Base-by-base conservation (phyloP, 75 land plant genomes). In the Picea sitchensis region DNA sequence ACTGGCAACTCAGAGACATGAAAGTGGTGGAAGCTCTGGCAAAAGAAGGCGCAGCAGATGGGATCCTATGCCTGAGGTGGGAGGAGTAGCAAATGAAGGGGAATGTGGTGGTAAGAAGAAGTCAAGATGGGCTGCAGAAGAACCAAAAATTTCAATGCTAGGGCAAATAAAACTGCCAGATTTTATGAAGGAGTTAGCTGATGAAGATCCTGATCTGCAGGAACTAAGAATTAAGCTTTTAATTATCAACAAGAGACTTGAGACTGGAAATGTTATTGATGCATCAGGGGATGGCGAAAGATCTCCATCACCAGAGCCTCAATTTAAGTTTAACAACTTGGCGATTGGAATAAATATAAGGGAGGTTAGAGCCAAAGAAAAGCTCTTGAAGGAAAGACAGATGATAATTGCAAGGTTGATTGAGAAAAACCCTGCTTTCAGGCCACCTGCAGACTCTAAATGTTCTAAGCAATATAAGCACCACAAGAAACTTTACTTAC, bases 401-500 rank as follows among this genome's bases (percentile, higher is more conserved):
- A 31, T 59, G 38, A 75, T 85, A 63, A 87, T 90, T 30, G 76
- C 81, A 30, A 72, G 80, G 41, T 73, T 90, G 77, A 73, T 87
- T 34, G 17, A 76, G 74, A 84, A 76, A 61, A 81, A 84, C 57
- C 85, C 87, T 8, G 44, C 47, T 1, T 90, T 87, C 78, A 77
- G 65, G 21, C 79, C 83, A 18, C 87, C 87, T 32, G 30, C 79
- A 12, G 87, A 80, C 13, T 21, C 69, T 74, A 83, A 75, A 75
- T 82, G 82, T 61, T 59, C 62, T 20, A 90, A 76, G 81, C 77
- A 75, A 14, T 59, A 58, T 20, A 90, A 76, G 81, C 77, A 75
- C 9, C 30, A 32, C 14, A 90, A 83, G 85, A 90, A 90, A 78
- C 81, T 90, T 26, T 90, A 82, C 54, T 85, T 90, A 38, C 91